phyloP scores from a whole-genome alignment of 2,329 filamentous ascomycete genomes.

The Lasiodiplodia sp. region DNA sequence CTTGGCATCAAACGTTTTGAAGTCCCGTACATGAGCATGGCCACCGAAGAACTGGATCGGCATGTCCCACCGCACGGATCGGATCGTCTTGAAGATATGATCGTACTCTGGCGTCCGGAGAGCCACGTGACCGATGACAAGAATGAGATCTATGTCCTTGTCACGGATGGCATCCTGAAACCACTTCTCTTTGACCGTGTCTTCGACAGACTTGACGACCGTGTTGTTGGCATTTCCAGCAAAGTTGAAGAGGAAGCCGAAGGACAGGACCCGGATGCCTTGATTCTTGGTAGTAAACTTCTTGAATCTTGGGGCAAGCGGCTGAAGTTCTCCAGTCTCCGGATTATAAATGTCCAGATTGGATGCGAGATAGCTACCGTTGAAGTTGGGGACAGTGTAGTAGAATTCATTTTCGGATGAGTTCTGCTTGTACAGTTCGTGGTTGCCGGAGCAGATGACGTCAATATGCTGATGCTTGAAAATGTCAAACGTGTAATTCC shows the following conservation, averaged over 20 bases:
- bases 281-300: constrained; percentile 93
- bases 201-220: constrained; percentile 77
- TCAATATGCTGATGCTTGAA: constrained; percentile 84
- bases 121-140: constrained; percentile 86
- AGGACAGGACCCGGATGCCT: constrained; percentile 81
- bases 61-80: constrained; percentile 76
- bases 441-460: constrained; percentile 86
- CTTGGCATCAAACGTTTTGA: constrained; percentile 77
- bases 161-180: constrained; percentile 86
- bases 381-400: constrained; percentile 83
- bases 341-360: constrained; percentile 89
- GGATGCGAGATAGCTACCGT: constrained; percentile 81
- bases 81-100: constrained; percentile 78
- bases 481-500: constrained; percentile 87
- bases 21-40: constrained; percentile 88
- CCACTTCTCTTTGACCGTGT: constrained; percentile 85
- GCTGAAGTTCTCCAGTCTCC: constrained; percentile 71
- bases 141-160: constrained; percentile 80
- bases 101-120: constrained; percentile 82
- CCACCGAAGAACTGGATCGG: constrained; percentile 94
- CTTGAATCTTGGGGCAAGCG: constrained; percentile 81
- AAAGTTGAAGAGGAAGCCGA: constrained; percentile 97
- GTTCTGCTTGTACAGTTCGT: constrained; percentile 87
- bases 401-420: constrained; percentile 81
- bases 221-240: constrained; percentile 91